phyloP scores from a whole-genome alignment of 192 early-diverging fungal genomes.

The Rhizophlyctis rosea region DNA sequence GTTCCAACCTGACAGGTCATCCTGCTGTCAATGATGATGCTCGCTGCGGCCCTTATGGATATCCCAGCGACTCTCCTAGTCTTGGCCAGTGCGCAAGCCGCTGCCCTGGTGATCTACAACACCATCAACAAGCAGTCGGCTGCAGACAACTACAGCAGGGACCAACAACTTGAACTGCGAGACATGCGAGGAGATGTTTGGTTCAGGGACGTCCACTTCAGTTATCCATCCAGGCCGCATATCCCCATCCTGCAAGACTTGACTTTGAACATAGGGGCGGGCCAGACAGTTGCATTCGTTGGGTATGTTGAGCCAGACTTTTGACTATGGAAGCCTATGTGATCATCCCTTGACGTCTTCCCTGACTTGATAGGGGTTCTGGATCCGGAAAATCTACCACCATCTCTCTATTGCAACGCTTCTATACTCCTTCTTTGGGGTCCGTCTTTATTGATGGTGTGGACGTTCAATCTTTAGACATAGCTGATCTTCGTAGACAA shows the following conservation, averaged over 20 bases:
- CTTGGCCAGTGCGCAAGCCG: constrained; percentile 67
- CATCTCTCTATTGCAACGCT: constrained; percentile 63
- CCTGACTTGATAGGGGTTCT: constrained; percentile 75
- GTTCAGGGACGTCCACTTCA: constrained; percentile 61
- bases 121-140: constrained; percentile 67
- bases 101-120: constrained; percentile 68
- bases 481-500: constrained; percentile 64
- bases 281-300: constrained; percentile 77
- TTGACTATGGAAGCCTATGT: constrained; percentile 65
- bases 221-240: constrained; percentile 55
- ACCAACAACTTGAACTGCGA: neutral
- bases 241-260: constrained; percentile 56
- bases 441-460: constrained; percentile 54
- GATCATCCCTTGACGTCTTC: constrained; percentile 62
- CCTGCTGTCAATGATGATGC: constrained; percentile 33
- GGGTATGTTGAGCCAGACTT: constrained; percentile 74
- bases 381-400: constrained; percentile 73
- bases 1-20: constrained; percentile 12
- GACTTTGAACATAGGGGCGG: constrained; percentile 49
- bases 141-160: constrained; percentile 49
- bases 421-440: constrained; percentile 70
- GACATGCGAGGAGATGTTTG: constrained; percentile 42
- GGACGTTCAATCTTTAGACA: constrained; percentile 60
- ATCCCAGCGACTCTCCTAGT: constrained; percentile 71
- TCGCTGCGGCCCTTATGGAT: constrained; percentile 61